Conservation (phyloP, 2,329 filamentous ascomycete genomes). For the Colletotrichum abscissum region DNA sequence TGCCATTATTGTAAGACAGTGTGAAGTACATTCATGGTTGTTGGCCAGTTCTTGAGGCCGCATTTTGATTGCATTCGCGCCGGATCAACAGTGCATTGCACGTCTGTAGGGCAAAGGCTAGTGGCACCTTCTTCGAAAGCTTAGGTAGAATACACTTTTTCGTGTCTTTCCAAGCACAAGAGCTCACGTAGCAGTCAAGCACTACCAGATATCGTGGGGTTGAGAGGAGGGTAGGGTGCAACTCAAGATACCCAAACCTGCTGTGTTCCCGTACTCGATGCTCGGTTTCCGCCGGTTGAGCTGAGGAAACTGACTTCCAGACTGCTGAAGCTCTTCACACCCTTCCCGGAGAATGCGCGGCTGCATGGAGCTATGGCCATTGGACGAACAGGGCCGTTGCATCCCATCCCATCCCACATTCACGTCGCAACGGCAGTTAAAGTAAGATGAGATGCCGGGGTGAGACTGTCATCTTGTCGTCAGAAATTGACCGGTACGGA, state of each 20-base stretch:
- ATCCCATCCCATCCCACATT: neutral
- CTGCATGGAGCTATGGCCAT: slow-evolving; percentile 32
- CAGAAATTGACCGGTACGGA: neutral
- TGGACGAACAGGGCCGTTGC: slow-evolving; percentile 1
- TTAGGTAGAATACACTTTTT: neutral
- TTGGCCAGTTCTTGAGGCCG: neutral
- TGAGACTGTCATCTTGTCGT: slow-evolving; percentile 9
- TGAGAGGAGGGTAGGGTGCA: neutral
- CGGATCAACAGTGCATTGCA: slow-evolving; percentile 21
- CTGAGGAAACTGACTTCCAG: neutral
- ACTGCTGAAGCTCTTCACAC: neutral
- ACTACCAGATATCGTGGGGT: neutral
- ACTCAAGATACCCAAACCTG: neutral
- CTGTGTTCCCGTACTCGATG: neutral
- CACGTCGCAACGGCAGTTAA: slow-evolving; percentile 3
- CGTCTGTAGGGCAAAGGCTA: neutral
- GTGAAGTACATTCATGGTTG: neutral
- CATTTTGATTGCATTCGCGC: slow-evolving; percentile 5
- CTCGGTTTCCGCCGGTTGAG: slow-evolving; percentile 21
- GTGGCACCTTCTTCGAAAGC: neutral
- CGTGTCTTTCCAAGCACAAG: neutral
- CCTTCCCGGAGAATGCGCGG: neutral
- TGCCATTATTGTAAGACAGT: slow-evolving; percentile 12
- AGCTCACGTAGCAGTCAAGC: neutral
- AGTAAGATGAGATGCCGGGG: slow-evolving; percentile 3